Conservation (phyloP, 2,329 filamentous ascomycete species). For the Epicoccum sorghinum region DNA sequence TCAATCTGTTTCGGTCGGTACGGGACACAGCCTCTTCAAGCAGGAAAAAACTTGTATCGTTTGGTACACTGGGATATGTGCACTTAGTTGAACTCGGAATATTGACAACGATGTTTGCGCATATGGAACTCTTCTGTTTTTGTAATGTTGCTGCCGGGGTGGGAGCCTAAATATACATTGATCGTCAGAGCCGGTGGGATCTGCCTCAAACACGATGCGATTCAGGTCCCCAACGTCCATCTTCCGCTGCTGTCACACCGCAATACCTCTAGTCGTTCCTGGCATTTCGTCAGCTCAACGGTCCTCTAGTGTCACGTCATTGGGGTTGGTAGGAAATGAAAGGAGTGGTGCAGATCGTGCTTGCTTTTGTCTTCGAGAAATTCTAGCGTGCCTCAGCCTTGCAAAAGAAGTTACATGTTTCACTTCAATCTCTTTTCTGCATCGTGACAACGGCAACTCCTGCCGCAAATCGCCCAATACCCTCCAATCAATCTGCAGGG, state of each 20-base stretch:
- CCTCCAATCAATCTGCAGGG: constrained; percentile 9
- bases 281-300: constrained; percentile 7
- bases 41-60: constrained; percentile 42
- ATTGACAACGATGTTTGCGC: constrained; percentile 9
- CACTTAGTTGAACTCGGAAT: constrained; percentile 26
- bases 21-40: constrained; percentile 15
- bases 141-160: not conserved
- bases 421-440: constrained; percentile 16
- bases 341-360: not conserved
- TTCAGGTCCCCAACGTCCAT: constrained; percentile 10
- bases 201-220: constrained; percentile 14
- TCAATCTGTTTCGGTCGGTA: constrained; percentile 36
- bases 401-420: constrained; percentile 13
- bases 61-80: constrained; percentile 29
- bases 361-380: constrained; percentile 24
- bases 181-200: constrained; percentile 11
- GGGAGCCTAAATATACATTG: constrained; percentile 10
- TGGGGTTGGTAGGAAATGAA: constrained; percentile 6
- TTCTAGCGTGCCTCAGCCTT: constrained; percentile 26
- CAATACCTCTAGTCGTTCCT: not conserved
- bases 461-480: not conserved
- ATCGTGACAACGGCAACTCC: constrained; percentile 7
- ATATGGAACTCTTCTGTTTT: constrained; percentile 12
- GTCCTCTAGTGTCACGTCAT: constrained; percentile 6
- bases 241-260: constrained; percentile 5